Conservation (phyloP, 2,329 filamentous ascomycete genomes). For the Aspergillus versicolor region DNA sequence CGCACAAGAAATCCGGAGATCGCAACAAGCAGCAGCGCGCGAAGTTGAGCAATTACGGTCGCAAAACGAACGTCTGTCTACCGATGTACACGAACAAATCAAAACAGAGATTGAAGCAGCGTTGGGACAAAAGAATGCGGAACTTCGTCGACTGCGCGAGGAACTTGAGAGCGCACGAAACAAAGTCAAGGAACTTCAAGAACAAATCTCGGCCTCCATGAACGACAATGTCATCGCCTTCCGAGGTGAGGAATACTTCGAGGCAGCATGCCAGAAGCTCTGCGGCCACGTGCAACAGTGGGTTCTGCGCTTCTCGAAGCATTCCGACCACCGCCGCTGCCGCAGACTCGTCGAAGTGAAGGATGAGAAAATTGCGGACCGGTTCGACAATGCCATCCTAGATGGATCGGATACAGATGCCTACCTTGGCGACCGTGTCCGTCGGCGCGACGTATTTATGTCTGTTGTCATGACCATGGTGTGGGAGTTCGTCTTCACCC, state of each 20-base stretch:
- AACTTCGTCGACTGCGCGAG: conserved; percentile 73
- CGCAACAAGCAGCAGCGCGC: conserved; percentile 62
- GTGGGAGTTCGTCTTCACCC: conserved; percentile 97
- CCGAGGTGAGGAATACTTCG: conserved; percentile 92
- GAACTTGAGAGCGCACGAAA: conserved; percentile 72
- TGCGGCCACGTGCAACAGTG: conserved; percentile 96
- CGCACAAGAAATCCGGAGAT: conserved; percentile 65
- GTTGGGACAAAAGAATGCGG: conserved; percentile 77
- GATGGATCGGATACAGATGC: conserved; percentile 91
- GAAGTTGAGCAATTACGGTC: conserved; percentile 69
- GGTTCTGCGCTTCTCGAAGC: conserved; percentile 97
- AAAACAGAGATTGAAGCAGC: conserved; percentile 62
- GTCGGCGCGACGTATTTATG: conserved; percentile 93
- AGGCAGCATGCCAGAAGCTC: conserved; percentile 87
- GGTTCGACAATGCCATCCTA: conserved; percentile 89
- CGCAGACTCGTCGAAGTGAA: conserved; percentile 79
- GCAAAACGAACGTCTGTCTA: conserved; percentile 62
- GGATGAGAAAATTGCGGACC: conserved; percentile 89
- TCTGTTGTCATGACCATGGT: conserved; percentile 99
- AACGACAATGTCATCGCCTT: conserved; percentile 75
- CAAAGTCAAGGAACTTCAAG: conserved; percentile 60
- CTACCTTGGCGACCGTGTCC: conserved; percentile 83
- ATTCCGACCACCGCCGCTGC: conserved; percentile 88
- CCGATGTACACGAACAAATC: conserved; percentile 62
- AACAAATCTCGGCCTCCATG: conserved; percentile 57